Evolutionary conservation across 1,284 basidiomycete species (phyloP).

Genomic region (Clitocybe nebularis): DNA sequence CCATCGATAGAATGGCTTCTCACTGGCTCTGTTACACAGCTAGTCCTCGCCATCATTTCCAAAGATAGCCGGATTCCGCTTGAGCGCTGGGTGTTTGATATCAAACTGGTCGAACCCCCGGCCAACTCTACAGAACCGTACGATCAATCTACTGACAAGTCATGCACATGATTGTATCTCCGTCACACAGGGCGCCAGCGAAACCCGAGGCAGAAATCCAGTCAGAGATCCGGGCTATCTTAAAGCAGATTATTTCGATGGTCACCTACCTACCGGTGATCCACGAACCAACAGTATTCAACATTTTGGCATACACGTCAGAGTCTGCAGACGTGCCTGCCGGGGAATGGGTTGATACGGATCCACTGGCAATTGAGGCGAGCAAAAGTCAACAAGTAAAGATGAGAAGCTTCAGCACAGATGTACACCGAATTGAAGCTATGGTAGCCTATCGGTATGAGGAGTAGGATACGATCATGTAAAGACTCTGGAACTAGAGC

Average conservation of each 20-base stretch:
- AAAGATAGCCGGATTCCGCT: constrained; percentile 90
- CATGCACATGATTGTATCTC: too few species aligned
- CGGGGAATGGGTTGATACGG: constrained; percentile 92
- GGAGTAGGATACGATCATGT: constrained; percentile 28
- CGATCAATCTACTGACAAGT: too few species aligned
- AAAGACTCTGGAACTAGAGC: too few species aligned
- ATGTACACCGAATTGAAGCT: constrained; percentile 86
- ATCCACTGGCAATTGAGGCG: constrained; percentile 92
- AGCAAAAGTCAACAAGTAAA: constrained; percentile 97
- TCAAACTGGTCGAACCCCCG: constrained; percentile 72
- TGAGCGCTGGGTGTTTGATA: constrained; percentile 98
- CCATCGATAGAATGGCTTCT: constrained; percentile 81
- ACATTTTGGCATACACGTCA: constrained; percentile 91
- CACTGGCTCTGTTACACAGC: constrained; percentile 83
- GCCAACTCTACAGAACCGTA: constrained; percentile 47
- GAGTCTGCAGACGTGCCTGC: constrained; percentile 85
- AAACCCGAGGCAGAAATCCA: constrained; percentile 92
- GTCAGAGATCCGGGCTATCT: constrained; percentile 94
- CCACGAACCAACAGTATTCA: constrained; percentile 93
- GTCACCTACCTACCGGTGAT: constrained; percentile 96
- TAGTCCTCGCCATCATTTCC: constrained; percentile 94
- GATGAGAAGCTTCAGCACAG: constrained; percentile 86
- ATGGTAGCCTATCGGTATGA: constrained; percentile 86
- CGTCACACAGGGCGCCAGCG: constrained; percentile 38
- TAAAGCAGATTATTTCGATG: constrained; percentile 97